Percentiles rank a stretch among this genome's conserved stretches.
phyloP scores from a whole-genome alignment of 164 flowering plant species.

The Dillenia suffruticosa region DNA sequence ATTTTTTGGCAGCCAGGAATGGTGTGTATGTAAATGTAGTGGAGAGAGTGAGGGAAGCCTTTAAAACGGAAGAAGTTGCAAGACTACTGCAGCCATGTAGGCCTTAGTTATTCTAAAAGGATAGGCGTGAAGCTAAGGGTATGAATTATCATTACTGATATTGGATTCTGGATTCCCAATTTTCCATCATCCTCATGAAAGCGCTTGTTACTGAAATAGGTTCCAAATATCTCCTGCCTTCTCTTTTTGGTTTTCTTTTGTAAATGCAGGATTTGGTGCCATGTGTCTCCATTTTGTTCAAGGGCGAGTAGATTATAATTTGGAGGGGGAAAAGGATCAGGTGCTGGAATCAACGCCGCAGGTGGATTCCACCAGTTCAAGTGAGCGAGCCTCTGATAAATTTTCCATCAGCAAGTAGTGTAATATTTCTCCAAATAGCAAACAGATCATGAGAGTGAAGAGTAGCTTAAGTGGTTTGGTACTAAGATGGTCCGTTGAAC shows the following conservation, averaged over 20 bases:
- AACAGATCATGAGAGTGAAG: too few species aligned
- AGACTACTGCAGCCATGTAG: constrained; percentile 78
- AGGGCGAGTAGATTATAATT: constrained; percentile 77
- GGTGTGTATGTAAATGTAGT: constrained; percentile 91
- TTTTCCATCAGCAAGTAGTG: too few species aligned
- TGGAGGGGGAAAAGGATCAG: constrained; percentile 65
- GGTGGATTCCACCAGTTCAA: too few species aligned
- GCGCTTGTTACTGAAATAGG: neutral
- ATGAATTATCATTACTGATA: constrained; percentile 5
- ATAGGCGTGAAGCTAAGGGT: constrained; percentile 88
- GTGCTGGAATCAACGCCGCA: constrained; percentile 6
- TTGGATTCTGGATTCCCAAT: neutral
- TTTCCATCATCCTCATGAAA: too few species aligned
- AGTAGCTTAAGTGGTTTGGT: too few species aligned
- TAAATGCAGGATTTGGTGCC: constrained; percentile 86
- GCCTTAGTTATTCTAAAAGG: constrained; percentile 79
- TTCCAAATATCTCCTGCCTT: neutral
- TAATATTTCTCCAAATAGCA: too few species aligned
- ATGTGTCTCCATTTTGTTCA: constrained; percentile 84
- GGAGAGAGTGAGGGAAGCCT: constrained; percentile 71
- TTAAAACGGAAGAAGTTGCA: constrained; percentile 67
- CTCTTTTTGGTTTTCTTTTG: neutral
- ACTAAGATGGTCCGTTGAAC: too few species aligned
- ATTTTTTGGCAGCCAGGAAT: constrained; percentile 55
- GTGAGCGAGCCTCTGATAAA: too few species aligned